phyloP scores from a whole-genome alignment of 2,329 filamentous ascomycete species.

The Phialophora chinensis region DNA sequence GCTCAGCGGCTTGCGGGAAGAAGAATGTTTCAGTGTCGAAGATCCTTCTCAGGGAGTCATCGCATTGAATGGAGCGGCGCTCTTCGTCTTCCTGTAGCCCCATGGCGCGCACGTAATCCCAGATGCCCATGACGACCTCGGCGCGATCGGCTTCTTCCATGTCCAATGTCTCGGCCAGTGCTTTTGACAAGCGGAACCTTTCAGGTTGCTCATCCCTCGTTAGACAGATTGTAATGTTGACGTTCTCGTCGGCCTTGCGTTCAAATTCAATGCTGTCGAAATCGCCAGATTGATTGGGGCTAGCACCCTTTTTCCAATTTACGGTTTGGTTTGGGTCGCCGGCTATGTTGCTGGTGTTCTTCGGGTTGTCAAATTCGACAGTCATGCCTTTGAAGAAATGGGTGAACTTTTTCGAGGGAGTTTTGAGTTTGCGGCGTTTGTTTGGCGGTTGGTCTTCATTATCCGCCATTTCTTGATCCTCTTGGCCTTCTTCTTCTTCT shows the following conservation, averaged over 20 bases:
- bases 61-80: constrained; percentile 88
- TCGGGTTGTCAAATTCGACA: constrained; percentile 57
- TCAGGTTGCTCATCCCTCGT: constrained; percentile 84
- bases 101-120: constrained; percentile 90
- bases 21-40: constrained; percentile 76
- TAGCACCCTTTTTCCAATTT: constrained; percentile 85
- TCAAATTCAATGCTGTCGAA: constrained; percentile 94
- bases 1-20: constrained; percentile 84
- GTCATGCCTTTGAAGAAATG: constrained; percentile 60
- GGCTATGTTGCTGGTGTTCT: constrained; percentile 42
- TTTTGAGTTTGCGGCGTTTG: constrained; percentile 42
- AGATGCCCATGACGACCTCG: constrained; percentile 87
- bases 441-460: not conserved
- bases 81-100: constrained; percentile 93
- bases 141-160: constrained; percentile 84
- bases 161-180: constrained; percentile 83
- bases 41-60: constrained; percentile 80
- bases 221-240: constrained; percentile 88
- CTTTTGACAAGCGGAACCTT: constrained; percentile 77
- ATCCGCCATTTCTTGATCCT: constrained; percentile 16
- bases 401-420: constrained; percentile 52
- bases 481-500: constrained; percentile 45
- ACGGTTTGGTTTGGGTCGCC: constrained; percentile 58
- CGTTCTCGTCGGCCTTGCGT: constrained; percentile 87
- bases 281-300: constrained; percentile 63